Percentiles rank a stretch among this genome's conserved stretches.
These are phyloP conservation scores for Suillus plorans DNA, from an alignment of 768 basidiomycete genomes.

Conservation along the genomic window DNA sequence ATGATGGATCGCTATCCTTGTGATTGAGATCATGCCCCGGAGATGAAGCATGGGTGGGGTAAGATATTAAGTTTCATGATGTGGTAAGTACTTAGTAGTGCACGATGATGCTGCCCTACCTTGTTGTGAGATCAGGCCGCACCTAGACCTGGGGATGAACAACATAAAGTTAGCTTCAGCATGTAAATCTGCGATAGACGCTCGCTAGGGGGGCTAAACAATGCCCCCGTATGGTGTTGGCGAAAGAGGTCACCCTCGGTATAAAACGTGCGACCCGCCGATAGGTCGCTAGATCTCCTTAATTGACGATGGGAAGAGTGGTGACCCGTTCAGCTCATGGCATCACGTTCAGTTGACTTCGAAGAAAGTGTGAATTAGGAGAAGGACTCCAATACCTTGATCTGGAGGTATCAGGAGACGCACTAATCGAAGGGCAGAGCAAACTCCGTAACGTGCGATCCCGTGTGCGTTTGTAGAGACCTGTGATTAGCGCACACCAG, in stretches of 20 bases:
- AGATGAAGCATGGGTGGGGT: conserved; percentile 1
- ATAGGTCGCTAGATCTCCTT: neutral
- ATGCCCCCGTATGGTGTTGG: neutral
- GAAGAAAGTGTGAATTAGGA: neutral
- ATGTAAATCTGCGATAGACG: neutral
- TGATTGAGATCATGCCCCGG: neutral
- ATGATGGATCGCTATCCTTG: neutral
- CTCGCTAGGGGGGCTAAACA: neutral
- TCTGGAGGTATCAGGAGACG: neutral
- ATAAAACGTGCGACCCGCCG: neutral
- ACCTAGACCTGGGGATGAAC: neutral
- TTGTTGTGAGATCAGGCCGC: neutral
- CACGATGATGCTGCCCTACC: conserved; percentile 1
- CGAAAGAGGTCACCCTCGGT: neutral
- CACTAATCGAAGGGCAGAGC: neutral
- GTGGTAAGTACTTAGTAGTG: neutral
- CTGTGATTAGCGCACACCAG: neutral
- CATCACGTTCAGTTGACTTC: neutral
- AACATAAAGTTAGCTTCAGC: neutral
- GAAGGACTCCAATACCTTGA: neutral
- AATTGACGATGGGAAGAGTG: neutral
- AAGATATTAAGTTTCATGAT: neutral
- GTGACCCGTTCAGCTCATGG: neutral
- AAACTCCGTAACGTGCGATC: neutral
- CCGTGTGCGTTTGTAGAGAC: neutral